Percentiles rank a stretch among this genome's conserved stretches.
phyloP scores from a whole-genome alignment of 2,329 filamentous ascomycete species.

The Chrysoporthe cubensis region DNA sequence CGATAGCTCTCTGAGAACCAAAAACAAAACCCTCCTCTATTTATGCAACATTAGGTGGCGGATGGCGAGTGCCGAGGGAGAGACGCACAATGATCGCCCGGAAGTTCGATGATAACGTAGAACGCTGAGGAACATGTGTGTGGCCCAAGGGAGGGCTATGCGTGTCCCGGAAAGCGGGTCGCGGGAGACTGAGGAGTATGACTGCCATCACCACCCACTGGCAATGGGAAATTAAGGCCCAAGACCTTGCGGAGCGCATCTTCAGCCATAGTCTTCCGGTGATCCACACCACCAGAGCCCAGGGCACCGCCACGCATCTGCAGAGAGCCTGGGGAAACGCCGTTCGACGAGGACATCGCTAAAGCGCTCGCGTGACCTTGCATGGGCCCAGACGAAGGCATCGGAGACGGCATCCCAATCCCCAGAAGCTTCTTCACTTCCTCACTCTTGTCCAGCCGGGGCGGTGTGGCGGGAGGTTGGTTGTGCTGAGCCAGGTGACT shows the following conservation, averaged over 20 bases:
- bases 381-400: not conserved
- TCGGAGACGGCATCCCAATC: conserved; percentile 13
- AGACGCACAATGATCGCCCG: conserved; percentile 20
- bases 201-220: conserved; percentile 23
- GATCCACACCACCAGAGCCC: conserved; percentile 16
- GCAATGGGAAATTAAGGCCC: conserved; percentile 22
- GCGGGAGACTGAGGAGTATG: conserved; percentile 19
- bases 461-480: conserved; percentile 18
- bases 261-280: conserved; percentile 24
- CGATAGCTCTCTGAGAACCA: conserved; percentile 20
- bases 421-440: conserved; percentile 25
- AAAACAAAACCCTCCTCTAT: conserved; percentile 16
- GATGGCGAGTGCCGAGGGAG: conserved; percentile 16
- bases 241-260: conserved; percentile 26
- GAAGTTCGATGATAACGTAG: conserved; percentile 10
- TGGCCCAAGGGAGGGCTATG: conserved; percentile 7
- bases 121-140: not conserved
- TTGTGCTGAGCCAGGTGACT: not conserved
- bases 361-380: conserved; percentile 1
- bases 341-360: conserved; percentile 2
- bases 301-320: conserved; percentile 17
- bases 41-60: conserved; percentile 25
- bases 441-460: conserved; percentile 24
- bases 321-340: conserved; percentile 11
- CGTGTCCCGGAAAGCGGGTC: conserved; percentile 21